phyloP scores from a whole-genome alignment of 306 rosid genomes.

The Sphenostylis stenocarpa region DNA sequence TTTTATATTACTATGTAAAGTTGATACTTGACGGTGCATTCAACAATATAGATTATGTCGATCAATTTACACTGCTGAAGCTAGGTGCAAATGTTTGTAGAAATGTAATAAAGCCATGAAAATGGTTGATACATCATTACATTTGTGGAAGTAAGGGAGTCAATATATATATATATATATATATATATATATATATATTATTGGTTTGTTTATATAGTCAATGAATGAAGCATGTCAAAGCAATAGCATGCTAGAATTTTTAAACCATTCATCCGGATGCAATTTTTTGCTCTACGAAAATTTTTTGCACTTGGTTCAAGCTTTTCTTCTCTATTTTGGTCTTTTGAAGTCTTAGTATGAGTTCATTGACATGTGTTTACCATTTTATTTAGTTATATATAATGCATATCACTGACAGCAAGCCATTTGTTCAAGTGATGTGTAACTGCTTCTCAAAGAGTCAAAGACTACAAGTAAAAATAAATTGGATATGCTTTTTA shows the following conservation, averaged over 20 bases:
- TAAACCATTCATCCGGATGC: slow-evolving; percentile 16
- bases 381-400: not conserved
- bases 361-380: slow-evolving; percentile 14
- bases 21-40: not conserved
- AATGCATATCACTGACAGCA: not conserved
- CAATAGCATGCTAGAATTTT: slow-evolving; percentile 1
- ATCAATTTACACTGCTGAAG: not conserved
- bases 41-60: slow-evolving; percentile 4
- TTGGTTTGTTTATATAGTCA: not conserved
- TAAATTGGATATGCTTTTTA: not conserved
- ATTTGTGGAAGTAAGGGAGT: slow-evolving; percentile 5
- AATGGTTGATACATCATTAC: slow-evolving; percentile 10
- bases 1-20: not conserved
- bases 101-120: not conserved
- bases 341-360: slow-evolving; percentile 23
- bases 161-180: not conserved
- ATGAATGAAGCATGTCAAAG: slow-evolving; percentile 9
- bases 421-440: slow-evolving; percentile 1
- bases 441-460: slow-evolving; percentile 8
- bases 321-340: not conserved
- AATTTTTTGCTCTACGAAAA: slow-evolving; percentile 5
- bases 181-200: not conserved
- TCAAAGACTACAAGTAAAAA: not conserved
- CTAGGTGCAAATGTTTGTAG: not conserved
- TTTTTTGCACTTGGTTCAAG: slow-evolving; percentile 1